These are phyloP conservation scores for Aspergillus cejpii DNA, from an alignment of 2,329 filamentous ascomycete genomes.

Conservation along the genomic window DNA sequence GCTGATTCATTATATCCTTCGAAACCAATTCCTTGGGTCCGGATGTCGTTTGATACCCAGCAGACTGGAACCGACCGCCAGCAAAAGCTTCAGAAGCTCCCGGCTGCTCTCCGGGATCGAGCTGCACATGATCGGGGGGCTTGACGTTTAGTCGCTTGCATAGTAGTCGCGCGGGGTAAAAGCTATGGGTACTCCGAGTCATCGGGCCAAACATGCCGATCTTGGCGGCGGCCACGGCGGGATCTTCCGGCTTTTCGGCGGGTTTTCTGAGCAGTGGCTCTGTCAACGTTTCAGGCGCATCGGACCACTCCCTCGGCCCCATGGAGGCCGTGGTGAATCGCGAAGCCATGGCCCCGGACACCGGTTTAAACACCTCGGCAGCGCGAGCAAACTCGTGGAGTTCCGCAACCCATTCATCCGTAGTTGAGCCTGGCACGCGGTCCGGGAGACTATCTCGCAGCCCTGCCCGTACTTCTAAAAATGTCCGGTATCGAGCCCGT, in stretches of 20 bases:
- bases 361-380: constrained; percentile 78
- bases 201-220: constrained; percentile 89
- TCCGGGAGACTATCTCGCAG: constrained; percentile 54
- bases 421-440: constrained; percentile 45
- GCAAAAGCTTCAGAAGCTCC: constrained; percentile 27
- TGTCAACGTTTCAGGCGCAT: constrained; percentile 24
- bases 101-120: constrained; percentile 42
- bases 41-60: constrained; percentile 28
- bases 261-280: constrained; percentile 45
- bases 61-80: constrained; percentile 28
- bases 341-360: constrained; percentile 86
- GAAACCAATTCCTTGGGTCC: constrained; percentile 45
- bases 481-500: constrained; percentile 69
- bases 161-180: constrained; percentile 74
- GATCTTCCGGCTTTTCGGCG: constrained; percentile 58
- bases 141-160: constrained; percentile 93
- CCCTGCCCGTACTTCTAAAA: constrained; percentile 70
- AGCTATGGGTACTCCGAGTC: constrained; percentile 66
- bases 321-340: constrained; percentile 66
- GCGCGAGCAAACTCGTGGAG: constrained; percentile 69
- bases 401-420: constrained; percentile 74
- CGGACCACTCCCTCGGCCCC: constrained; percentile 36
- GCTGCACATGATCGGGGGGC: constrained; percentile 61
- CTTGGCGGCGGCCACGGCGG: constrained; percentile 77
- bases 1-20: constrained; percentile 50